Conservation (phyloP, 148 eudicot genomes). For the Camellia granthamiana region DNA sequence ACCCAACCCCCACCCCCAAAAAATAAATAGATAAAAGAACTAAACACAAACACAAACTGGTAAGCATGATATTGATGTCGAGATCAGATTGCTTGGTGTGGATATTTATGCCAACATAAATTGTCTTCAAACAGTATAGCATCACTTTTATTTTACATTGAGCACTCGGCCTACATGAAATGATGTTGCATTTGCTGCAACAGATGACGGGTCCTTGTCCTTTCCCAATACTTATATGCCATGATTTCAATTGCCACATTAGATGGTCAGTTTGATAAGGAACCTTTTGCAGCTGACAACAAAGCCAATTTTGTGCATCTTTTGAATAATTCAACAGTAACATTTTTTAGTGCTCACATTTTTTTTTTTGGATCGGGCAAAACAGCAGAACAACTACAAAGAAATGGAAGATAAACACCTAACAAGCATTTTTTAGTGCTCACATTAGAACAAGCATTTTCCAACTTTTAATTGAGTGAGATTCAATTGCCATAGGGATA, state of each 20-base stretch:
- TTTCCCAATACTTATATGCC: background rate
- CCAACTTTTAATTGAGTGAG: background rate
- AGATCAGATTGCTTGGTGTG: background rate
- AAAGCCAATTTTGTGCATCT: background rate
- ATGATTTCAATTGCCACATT: background rate
- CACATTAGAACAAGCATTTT: background rate
- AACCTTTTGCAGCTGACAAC: background rate
- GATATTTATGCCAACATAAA: conserved; percentile 5
- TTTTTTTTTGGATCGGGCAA: too few species aligned
- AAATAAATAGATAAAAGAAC: background rate
- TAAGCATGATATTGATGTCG: background rate
- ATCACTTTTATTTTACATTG: background rate
- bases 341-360: too few species aligned
- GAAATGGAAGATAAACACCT: too few species aligned
- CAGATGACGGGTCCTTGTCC: background rate
- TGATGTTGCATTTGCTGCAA: background rate
- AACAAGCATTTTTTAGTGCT: too few species aligned
- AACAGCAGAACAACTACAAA: too few species aligned
- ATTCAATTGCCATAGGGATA: too few species aligned
- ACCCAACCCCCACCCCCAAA: too few species aligned
- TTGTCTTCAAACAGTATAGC: background rate
- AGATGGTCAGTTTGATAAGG: background rate
- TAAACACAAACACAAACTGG: background rate
- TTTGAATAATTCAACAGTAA: background rate
- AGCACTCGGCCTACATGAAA: background rate